Percentiles rank a stretch among this genome's conserved stretches.
Evolutionary conservation across 2,329 filamentous ascomycete species (phyloP).

Genomic region (Gremmenia infestans): DNA sequence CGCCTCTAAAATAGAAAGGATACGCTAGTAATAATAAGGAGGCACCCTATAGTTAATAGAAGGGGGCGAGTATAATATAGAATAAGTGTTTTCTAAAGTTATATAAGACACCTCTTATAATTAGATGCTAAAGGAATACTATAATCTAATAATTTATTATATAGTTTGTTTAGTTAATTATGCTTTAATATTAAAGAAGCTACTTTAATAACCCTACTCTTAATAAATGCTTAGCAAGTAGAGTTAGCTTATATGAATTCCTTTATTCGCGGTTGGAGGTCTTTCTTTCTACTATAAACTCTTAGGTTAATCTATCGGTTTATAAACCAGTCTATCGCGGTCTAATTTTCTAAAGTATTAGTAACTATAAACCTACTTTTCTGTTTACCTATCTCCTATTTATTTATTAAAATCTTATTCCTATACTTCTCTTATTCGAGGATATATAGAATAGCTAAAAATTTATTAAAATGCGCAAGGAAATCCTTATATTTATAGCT

Average conservation of each 20-base stretch:
- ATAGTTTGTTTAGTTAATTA: background rate
- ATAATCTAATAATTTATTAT: background rate
- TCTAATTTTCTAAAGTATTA: slow-evolving; percentile 22
- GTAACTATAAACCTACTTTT: slow-evolving; percentile 20
- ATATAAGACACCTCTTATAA: background rate
- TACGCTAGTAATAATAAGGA: background rate
- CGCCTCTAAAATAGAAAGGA: slow-evolving; percentile 1
- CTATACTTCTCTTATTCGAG: slow-evolving; percentile 17
- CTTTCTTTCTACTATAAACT: slow-evolving; percentile 8
- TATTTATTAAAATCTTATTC: slow-evolving; percentile 15
- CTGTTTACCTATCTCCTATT: slow-evolving; percentile 16
- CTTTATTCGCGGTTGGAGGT: slow-evolving; percentile 9
- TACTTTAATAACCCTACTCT: slow-evolving; percentile 1
- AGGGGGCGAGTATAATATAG: background rate
- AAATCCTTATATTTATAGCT: slow-evolving; percentile 10
- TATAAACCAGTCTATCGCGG: slow-evolving; percentile 17
- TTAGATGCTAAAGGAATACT: background rate
- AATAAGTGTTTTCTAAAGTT: slow-evolving; percentile 1
- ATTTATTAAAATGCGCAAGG: slow-evolving; percentile 11
- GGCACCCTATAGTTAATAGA: background rate
- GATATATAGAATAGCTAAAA: slow-evolving; percentile 9
- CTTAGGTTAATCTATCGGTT: slow-evolving; percentile 13
- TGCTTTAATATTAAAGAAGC: background rate
- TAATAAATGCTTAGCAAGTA: slow-evolving; percentile 7
- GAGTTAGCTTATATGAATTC: slow-evolving; percentile 8